Evolutionary conservation across 2,329 filamentous ascomycete species (phyloP).

Genomic region (Fusarium pilosicola): DNA sequence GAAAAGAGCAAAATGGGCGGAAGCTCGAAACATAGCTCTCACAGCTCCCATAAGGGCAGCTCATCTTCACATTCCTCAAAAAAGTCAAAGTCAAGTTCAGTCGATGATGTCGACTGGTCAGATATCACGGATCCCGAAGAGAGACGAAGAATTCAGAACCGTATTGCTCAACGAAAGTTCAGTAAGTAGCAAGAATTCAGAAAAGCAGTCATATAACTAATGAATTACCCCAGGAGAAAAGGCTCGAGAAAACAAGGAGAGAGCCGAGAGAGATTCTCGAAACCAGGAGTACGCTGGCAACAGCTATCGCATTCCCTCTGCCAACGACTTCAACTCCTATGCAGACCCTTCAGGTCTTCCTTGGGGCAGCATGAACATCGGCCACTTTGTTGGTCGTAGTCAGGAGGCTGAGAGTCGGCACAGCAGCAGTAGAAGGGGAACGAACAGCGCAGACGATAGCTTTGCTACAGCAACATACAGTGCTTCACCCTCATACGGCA

Average conservation of each 20-base stretch:
- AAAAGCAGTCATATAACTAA: neutral
- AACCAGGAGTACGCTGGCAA: conserved; percentile 72
- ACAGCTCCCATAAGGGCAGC: conserved; percentile 43
- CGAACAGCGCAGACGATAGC: conserved; percentile 50
- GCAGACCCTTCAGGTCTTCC: conserved; percentile 71
- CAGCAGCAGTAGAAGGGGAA: conserved; percentile 54
- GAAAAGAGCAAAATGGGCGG: conserved; percentile 36
- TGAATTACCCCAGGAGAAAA: conserved; percentile 70
- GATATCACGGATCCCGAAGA: conserved; percentile 76
- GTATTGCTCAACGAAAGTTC: conserved; percentile 80
- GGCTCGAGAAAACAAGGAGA: conserved; percentile 73
- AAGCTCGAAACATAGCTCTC: conserved; percentile 37
- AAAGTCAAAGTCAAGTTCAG: conserved; percentile 54
- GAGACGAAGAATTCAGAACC: conserved; percentile 79
- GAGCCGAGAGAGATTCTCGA: conserved; percentile 68
- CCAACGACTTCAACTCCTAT: conserved; percentile 63
- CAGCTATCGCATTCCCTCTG: conserved; percentile 70
- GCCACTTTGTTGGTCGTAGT: conserved; percentile 61
- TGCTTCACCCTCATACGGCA: conserved; percentile 37
- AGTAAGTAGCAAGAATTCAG: conserved; percentile 59
- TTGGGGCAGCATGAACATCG: conserved; percentile 76
- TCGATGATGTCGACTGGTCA: conserved; percentile 71
- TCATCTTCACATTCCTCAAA: conserved; percentile 46
- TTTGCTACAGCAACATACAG: conserved; percentile 45
- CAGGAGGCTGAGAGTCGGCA: conserved; percentile 60